Evolutionary conservation across 2,329 filamentous ascomycete genomes (phyloP).

Genomic region (Diaporthe ilicicola): DNA sequence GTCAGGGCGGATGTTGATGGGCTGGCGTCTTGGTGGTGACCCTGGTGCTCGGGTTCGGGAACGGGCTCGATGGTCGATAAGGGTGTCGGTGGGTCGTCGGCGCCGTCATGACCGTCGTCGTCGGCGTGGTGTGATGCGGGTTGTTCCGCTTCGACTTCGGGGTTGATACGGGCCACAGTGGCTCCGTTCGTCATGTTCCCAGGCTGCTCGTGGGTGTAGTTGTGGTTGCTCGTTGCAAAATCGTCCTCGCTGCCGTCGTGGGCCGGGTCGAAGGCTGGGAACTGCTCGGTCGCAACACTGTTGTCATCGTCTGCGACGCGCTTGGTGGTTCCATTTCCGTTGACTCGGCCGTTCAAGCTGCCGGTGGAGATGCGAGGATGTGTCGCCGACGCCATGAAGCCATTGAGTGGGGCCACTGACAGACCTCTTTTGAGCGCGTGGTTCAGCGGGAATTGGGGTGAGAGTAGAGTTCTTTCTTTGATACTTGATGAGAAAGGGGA

Average conservation of each 20-base stretch:
- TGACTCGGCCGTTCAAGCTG: slow-evolving; percentile 30
- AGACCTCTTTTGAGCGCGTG: slow-evolving; percentile 7
- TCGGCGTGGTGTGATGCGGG: not conserved
- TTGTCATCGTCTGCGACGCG: slow-evolving; percentile 30
- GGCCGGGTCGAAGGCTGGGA: slow-evolving; percentile 33
- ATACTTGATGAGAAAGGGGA: slow-evolving; percentile 2
- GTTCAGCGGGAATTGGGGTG: not conserved
- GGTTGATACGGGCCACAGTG: not conserved
- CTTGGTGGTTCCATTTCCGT: slow-evolving; percentile 18
- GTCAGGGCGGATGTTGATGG: slow-evolving; percentile 25
- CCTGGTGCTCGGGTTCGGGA: slow-evolving; percentile 18
- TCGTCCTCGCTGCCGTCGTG: slow-evolving; percentile 32
- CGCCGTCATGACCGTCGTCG: not conserved
- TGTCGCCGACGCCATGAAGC: slow-evolving; percentile 33
- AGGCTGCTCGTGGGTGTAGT: slow-evolving; percentile 29
- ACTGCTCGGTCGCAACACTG: slow-evolving; percentile 32
- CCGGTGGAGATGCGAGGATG: slow-evolving; percentile 22
- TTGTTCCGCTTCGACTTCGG: not conserved
- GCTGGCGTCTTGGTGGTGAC: not conserved
- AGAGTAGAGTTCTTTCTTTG: not conserved
- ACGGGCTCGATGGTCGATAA: slow-evolving; percentile 18
- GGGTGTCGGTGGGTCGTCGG: slow-evolving; percentile 7
- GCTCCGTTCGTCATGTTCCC: not conserved
- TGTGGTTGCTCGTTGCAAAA: not conserved
- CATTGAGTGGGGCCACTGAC: slow-evolving; percentile 31